These are phyloP conservation scores for Panus rudis DNA, from an alignment of 768 basidiomycete genomes.

Conservation along the genomic window DNA sequence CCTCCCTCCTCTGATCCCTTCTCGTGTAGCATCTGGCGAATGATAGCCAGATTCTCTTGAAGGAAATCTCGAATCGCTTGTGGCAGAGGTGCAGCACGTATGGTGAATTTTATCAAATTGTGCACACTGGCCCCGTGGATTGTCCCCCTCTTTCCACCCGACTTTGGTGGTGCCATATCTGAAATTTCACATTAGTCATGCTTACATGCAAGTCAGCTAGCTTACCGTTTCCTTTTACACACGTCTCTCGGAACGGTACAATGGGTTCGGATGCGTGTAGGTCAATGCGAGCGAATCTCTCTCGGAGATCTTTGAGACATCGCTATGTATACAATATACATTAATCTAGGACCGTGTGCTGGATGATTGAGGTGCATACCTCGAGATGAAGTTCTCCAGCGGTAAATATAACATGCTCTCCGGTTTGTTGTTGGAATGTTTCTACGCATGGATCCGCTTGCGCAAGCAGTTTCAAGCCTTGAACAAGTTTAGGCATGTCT, in stretches of 20 bases:
- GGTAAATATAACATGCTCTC: conserved; percentile 93
- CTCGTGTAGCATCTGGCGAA: conserved; percentile 52
- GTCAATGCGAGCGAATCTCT: conserved; percentile 88
- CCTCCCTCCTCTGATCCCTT: neutral
- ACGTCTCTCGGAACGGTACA: conserved; percentile 96
- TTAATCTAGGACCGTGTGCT: neutral
- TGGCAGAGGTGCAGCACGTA: conserved; percentile 81
- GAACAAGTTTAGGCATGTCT: conserved; percentile 85
- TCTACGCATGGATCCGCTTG: conserved; percentile 98
- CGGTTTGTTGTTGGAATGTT: conserved; percentile 94
- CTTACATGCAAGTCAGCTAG: conserved; percentile 2
- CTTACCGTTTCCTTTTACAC: conserved; percentile 68
- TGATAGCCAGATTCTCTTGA: conserved; percentile 55
- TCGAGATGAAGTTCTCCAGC: conserved; percentile 96
- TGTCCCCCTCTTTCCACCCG: conserved; percentile 66
- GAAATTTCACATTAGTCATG: conserved; percentile 4
- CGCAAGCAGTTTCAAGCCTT: conserved; percentile 80
- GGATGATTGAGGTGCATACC: conserved; percentile 35
- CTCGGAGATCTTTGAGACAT: conserved; percentile 92
- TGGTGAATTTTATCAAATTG: conserved; percentile 69
- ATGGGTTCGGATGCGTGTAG: conserved; percentile 94
- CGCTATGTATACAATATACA: conserved; percentile 43
- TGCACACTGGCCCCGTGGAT: conserved; percentile 63
- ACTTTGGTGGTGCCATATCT: conserved; percentile 90
- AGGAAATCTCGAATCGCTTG: conserved; percentile 67